These are phyloP conservation scores for Tricholoma terreum DNA, from an alignment of 768 basidiomycete species.

Conservation along the genomic window DNA sequence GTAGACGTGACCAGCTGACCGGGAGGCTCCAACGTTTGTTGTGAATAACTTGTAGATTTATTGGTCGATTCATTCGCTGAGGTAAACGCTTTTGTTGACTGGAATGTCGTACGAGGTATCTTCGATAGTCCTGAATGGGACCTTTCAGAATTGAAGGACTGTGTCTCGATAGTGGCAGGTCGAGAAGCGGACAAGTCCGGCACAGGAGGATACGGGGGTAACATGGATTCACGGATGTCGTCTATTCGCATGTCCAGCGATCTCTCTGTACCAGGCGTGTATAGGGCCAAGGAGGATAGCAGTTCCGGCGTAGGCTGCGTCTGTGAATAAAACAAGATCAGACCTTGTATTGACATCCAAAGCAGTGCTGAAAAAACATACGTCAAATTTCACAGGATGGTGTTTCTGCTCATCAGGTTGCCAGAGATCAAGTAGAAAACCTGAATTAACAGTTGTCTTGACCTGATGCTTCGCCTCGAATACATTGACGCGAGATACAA, in stretches of 20 bases:
- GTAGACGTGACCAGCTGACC: constrained; percentile 5
- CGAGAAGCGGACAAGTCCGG: constrained; percentile 15
- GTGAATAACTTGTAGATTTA: neutral
- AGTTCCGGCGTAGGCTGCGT: constrained; percentile 18
- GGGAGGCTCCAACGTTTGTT: neutral
- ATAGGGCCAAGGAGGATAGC: constrained; percentile 17
- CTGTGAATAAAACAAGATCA: constrained; percentile 3
- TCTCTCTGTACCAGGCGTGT: constrained; percentile 1
- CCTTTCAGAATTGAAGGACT: neutral
- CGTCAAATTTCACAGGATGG: constrained; percentile 15
- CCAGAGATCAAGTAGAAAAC: constrained; percentile 15
- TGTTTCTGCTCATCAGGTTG: constrained; percentile 4
- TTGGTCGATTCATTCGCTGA: neutral
- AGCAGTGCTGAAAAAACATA: constrained; percentile 2
- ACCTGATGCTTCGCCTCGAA: constrained; percentile 3
- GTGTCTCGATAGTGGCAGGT: neutral
- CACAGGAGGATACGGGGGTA: constrained; percentile 27
- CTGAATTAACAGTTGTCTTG: neutral
- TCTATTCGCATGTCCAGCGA: constrained; percentile 24
- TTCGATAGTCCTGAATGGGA: neutral
- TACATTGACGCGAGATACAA: constrained; percentile 2
- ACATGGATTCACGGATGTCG: constrained; percentile 22
- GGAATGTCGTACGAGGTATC: constrained; percentile 3
- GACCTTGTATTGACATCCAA: neutral
- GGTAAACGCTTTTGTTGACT: neutral